phyloP scores from a whole-genome alignment of 441 rosid genomes.

The Omphalea diandra region DNA sequence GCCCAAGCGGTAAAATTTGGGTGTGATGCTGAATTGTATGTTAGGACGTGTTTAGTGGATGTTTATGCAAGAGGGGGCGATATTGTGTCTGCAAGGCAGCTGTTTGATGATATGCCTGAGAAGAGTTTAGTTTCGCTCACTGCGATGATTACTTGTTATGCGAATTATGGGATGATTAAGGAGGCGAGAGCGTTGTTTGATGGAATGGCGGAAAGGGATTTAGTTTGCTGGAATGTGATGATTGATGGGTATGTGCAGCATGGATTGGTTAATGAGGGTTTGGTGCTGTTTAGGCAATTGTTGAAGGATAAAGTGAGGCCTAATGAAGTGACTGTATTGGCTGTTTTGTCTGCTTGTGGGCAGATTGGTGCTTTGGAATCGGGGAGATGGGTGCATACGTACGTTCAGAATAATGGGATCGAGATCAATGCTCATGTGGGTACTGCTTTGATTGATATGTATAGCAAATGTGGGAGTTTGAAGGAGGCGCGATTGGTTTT shows the following conservation, averaged over 20 bases:
- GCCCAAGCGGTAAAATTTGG: slow-evolving; percentile 52
- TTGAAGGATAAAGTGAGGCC: slow-evolving; percentile 41
- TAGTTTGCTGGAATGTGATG: slow-evolving; percentile 79
- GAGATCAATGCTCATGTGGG: slow-evolving; percentile 48
- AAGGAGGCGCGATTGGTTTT: slow-evolving; percentile 59
- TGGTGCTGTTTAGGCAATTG: slow-evolving; percentile 52
- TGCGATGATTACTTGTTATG: slow-evolving; percentile 67
- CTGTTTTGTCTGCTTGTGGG: slow-evolving; percentile 62
- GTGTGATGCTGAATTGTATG: slow-evolving; percentile 50
- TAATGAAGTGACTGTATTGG: slow-evolving; percentile 52
- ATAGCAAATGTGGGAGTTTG: slow-evolving; percentile 62
- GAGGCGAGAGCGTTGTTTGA: slow-evolving; percentile 62
- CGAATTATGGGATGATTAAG: slow-evolving; percentile 49
- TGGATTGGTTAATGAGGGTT: slow-evolving; percentile 46
- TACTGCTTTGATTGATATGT: slow-evolving; percentile 63
- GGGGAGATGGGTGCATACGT: slow-evolving; percentile 70
- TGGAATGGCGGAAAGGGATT: slow-evolving; percentile 47
- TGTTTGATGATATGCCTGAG: slow-evolving; percentile 67
- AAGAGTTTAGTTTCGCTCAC: slow-evolving; percentile 67
- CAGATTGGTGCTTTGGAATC: slow-evolving; percentile 64
- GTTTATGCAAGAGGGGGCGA: slow-evolving; percentile 55
- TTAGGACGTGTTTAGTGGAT: slow-evolving; percentile 57
- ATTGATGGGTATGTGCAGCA: slow-evolving; percentile 67
- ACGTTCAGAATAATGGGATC: slow-evolving; percentile 40
- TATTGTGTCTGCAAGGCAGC: slow-evolving; percentile 43